Percentiles rank a stretch among this genome's conserved stretches.
phyloP scores from a whole-genome alignment of 768 basidiomycete genomes.

The Tylopilus sp. region DNA sequence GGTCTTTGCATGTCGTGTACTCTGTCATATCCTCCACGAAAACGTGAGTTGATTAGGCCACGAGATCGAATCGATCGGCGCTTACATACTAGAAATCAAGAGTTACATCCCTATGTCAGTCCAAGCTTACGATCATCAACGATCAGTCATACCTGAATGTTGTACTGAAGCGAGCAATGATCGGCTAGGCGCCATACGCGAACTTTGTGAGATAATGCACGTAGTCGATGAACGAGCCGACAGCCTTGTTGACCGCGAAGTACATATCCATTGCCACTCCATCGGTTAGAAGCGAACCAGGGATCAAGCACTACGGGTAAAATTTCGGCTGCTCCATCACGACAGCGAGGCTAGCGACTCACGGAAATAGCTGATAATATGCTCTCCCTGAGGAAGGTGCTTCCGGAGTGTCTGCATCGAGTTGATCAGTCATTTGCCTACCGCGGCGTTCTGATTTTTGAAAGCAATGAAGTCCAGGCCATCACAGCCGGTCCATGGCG shows the following conservation, averaged over 20 bases:
- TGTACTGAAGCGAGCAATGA: conserved; percentile 27
- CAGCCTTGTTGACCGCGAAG: too few species aligned
- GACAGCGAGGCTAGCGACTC: conserved; percentile 1
- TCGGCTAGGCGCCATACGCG: too few species aligned
- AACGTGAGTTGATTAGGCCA: conserved; percentile 23
- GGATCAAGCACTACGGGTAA: too few species aligned
- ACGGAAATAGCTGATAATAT: conserved; percentile 34
- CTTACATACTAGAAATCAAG: conserved; percentile 19
- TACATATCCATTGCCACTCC: too few species aligned
- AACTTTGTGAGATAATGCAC: too few species aligned
- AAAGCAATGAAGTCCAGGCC: conserved; percentile 30
- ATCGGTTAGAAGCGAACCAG: too few species aligned
- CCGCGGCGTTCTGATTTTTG: conserved; percentile 29
- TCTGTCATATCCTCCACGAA: conserved; percentile 48
- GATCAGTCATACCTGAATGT: conserved; percentile 33
- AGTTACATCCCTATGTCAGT: neutral
- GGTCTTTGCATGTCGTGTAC: conserved; percentile 56
- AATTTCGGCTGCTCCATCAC: too few species aligned
- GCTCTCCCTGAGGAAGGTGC: conserved; percentile 28
- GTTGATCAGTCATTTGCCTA: conserved; percentile 27
- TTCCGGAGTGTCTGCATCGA: conserved; percentile 31
- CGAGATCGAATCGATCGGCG: conserved; percentile 5
- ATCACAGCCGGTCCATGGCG: neutral
- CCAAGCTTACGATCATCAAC: too few species aligned
- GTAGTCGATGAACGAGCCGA: too few species aligned